Base-by-base conservation (phyloP, 495 filamentous ascomycete genomes). In the Apiosordaria backusii region DNA sequence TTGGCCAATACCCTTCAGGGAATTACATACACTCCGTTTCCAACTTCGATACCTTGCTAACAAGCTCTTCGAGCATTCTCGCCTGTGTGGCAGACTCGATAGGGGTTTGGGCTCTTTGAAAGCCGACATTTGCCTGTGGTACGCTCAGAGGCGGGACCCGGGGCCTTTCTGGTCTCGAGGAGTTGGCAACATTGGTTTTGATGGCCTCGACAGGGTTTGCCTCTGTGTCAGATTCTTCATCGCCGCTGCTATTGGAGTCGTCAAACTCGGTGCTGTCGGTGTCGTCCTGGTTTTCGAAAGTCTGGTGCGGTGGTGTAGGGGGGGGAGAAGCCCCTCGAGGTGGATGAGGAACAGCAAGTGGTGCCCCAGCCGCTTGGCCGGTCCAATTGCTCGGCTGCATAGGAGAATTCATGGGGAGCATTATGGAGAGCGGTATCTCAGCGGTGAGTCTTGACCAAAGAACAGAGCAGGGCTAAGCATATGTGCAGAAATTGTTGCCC, bases 251-350 rank as follows among this genome's bases (percentile, higher is more conserved):
- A n/a, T 18, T 26, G 6, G 58, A 57, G 16, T 23, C 50, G 4
- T 68, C 63, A 21, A 62, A 45, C 27, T 68, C 64, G 24, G 57
- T 60, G 18, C 40, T 15, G 24, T 65, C 23, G 9, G 63, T 26
- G 2, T 64, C 60, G n/a, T 64, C 57, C 5, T 21, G 23, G 45
- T 26, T 63, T n/a, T 45, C 35, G 16, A 22, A 61, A n/a, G 54
- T 64, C 29, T 1, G 45, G 24, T 4, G 60, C 26, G 2, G 57
- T 64, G 1, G 66, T 24, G 2, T 26, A 57, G 6, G 57, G 54
- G 22, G 66, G 15, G 4, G 66, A 50, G 9, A 64, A 60, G 3
- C 15, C 1, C 3, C 29, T 24, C 5, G 19, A 22, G 15, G 60
- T 61, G 35, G 35, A 21, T 1, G 10, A 5, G 45, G 50, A 21